Conservation (phyloP, 805 yeast genomes). For the Brettanomyces anomalus region DNA sequence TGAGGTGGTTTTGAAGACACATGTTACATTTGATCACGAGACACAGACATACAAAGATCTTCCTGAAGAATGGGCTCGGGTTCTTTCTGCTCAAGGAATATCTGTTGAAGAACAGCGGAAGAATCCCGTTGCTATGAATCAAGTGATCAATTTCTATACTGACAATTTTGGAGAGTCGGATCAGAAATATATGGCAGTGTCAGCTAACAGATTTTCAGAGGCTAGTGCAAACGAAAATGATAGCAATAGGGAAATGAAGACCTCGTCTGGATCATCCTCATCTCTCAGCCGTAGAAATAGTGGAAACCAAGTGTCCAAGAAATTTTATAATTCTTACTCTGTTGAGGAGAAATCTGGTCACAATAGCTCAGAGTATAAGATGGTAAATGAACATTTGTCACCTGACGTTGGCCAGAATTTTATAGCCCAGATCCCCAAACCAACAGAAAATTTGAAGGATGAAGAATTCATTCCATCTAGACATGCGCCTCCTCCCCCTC, state of each 20-base stretch:
- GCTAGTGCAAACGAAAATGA: constrained; percentile 12
- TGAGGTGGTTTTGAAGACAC: constrained; percentile 84
- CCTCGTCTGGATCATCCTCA: not conserved
- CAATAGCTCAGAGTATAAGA: not conserved
- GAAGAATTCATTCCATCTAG: constrained; percentile 25
- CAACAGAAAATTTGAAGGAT: constrained; percentile 6
- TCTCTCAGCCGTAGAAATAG: not conserved
- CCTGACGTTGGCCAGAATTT: not conserved
- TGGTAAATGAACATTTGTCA: not conserved
- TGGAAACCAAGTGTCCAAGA: not conserved
- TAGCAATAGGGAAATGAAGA: not conserved
- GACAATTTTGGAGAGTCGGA: constrained; percentile 15
- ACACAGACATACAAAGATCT: constrained; percentile 87
- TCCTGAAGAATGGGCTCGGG: constrained; percentile 86
- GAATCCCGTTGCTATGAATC: constrained; percentile 80
- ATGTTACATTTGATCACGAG: constrained; percentile 80
- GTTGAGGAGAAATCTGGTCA: not conserved
- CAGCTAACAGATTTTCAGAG: constrained; percentile 9
- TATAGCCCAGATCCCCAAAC: not conserved
- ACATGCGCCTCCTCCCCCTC: constrained; percentile 29
- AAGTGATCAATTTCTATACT: constrained; percentile 22
- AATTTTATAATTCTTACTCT: not conserved
- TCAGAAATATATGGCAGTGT: constrained; percentile 24
- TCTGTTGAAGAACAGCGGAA: constrained; percentile 80
- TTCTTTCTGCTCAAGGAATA: constrained; percentile 79